phyloP scores from a whole-genome alignment of 2,329 filamentous ascomycete species.

The Chaetomiaceae sp. region DNA sequence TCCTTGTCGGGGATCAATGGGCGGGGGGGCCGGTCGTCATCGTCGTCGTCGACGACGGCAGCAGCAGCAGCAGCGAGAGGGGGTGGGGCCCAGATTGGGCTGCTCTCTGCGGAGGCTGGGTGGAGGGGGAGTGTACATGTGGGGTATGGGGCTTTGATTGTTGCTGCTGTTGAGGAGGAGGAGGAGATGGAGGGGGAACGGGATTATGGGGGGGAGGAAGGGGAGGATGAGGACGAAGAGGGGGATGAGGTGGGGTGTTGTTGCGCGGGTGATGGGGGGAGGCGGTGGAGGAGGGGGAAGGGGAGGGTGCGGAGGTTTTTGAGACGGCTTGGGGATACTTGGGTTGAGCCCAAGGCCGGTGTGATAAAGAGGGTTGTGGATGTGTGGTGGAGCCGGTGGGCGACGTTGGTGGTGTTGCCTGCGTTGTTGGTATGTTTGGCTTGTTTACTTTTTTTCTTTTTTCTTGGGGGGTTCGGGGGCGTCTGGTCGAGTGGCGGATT shows the following conservation, averaged over 20 bases:
- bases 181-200: slow-evolving; percentile 33
- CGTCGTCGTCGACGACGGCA: too few species aligned
- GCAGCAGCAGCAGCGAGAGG: background rate
- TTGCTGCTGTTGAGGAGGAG: slow-evolving; percentile 34
- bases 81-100: slow-evolving; percentile 34
- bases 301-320: slow-evolving; percentile 33
- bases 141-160: slow-evolving; percentile 52
- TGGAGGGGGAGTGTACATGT: slow-evolving; percentile 52
- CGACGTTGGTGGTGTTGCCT: slow-evolving; percentile 56
- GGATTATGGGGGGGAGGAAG: slow-evolving; percentile 25
- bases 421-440: slow-evolving; percentile 52
- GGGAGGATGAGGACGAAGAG: slow-evolving; percentile 27
- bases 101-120: slow-evolving; percentile 34
- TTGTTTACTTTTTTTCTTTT: background rate
- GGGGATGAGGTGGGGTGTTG: slow-evolving; percentile 22
- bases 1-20: too few species aligned
- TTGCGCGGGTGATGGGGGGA: slow-evolving; percentile 21
- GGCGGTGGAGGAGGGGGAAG: slow-evolving; percentile 22
- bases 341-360: slow-evolving; percentile 56
- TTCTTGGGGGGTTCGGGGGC: background rate
- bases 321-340: slow-evolving; percentile 47
- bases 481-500: background rate
- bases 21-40: too few species aligned
- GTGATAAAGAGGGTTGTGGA: slow-evolving; percentile 56
- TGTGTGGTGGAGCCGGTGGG: slow-evolving; percentile 61